Base-by-base conservation (phyloP, 805 yeast genomes). In the Ogataea saltuana region DNA sequence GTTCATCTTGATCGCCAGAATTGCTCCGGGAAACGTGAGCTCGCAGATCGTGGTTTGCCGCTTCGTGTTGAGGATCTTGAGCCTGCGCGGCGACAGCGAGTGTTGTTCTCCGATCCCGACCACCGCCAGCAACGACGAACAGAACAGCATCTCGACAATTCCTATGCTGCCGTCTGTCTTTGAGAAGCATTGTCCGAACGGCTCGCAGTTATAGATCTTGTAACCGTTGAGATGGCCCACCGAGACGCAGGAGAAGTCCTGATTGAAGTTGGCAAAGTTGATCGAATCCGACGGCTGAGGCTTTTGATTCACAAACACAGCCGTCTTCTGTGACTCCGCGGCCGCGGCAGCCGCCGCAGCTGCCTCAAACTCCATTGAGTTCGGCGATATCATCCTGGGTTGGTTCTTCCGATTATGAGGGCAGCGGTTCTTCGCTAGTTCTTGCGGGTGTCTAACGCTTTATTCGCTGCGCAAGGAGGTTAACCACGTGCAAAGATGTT, bases 131-230 rank as follows among this genome's bases (percentile, higher is more conserved):
- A 91, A 70, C 6, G 95, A 85, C 0, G 98, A 87, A 35, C 86
- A 76, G 58, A 88, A 91, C 16, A 91, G 76, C 98, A 91, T 91
- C 59, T 90, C 97, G 8, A 89, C 85, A 3, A 88, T 78, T 0
- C 88, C 89, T 22, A 83, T 75, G 5, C 86, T 74, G 26, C 83
- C 85, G 40, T 71, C 73, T 2, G 46, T 26, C 38, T 73, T 71
- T 20, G 72, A 74, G 56, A 76, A 83, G 58, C 85, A 82, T 49
- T 76, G 76, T 6, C 89, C 87, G 63, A 87, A 84, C 22, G 95
- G 95, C 51, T 84, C 88, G 63, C 96, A 88, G 58, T 85, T 86
- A 70, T 76, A 90, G 33, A 90, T 84, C 56, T 77, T 78, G 63
- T 86, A 82, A 6, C 87, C 84, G 40, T 69, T 67, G 35, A 72